A percentile compares a stretch with the other conserved stretches of the same genome.
Conservation (phyloP, 2,329 filamentous ascomycete species). For the Colletotrichum musae region DNA sequence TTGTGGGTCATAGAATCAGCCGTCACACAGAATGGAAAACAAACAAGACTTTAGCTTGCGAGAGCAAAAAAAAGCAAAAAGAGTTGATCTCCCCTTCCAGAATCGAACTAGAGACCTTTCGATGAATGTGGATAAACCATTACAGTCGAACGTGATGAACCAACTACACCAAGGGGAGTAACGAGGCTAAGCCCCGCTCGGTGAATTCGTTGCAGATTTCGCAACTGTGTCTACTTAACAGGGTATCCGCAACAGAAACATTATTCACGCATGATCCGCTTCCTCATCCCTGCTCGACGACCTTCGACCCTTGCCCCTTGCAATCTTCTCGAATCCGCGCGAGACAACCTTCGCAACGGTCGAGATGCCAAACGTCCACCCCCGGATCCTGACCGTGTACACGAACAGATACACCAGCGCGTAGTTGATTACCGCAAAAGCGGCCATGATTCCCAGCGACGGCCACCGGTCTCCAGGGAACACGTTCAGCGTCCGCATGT, state of each 20-base stretch:
- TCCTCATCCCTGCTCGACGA: neutral
- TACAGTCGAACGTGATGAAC: conserved; percentile 34
- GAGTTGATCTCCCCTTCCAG: conserved; percentile 20
- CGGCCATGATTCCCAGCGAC: conserved; percentile 78
- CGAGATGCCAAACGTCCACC: conserved; percentile 76
- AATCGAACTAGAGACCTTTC: conserved; percentile 34
- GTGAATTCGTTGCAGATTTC: neutral
- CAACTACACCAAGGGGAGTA: conserved; percentile 31
- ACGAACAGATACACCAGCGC: conserved; percentile 83
- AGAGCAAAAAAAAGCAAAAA: neutral
- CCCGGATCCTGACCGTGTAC: conserved; percentile 78
- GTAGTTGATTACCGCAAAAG: conserved; percentile 80
- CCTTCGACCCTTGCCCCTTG: neutral
- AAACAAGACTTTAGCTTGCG: neutral
- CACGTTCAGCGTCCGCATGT: conserved; percentile 70
- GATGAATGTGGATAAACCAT: conserved; percentile 18
- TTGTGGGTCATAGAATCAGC: neutral
- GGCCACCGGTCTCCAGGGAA: conserved; percentile 74
- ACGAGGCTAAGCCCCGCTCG: conserved; percentile 17
- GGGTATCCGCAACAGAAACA: neutral
- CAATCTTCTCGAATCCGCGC: neutral
- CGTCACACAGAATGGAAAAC: neutral
- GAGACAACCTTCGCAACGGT: conserved; percentile 9
- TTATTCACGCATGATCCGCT: neutral
- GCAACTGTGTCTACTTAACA: neutral